Base-by-base conservation (phyloP, 441 rosid species). In the Croton laevigatus region DNA sequence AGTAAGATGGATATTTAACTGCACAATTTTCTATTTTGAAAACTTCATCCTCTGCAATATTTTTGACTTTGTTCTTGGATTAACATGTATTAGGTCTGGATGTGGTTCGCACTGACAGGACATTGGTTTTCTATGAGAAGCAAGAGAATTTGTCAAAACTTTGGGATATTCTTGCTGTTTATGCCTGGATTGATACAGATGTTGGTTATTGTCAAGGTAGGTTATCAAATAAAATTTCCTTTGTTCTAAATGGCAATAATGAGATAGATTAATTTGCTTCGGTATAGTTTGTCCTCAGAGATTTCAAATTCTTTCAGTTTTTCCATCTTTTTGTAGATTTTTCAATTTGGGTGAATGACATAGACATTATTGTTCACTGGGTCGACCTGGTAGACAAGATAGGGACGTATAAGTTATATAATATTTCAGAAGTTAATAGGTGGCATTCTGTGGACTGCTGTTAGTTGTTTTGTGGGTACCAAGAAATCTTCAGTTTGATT, bases 161-260 rank as follows among this genome's bases (percentile, higher is more conserved):
- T 55, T 91, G 96, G 99, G 98, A 94, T 80, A 82, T 94, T 81
- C 90, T 94, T 16, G 86, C 94, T 75, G 91, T 92, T 73, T 94
- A 92, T 82, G 94, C 99, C 52, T 90, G 99, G 97, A 76, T 92
- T 65, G 99, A 90, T 75, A 83, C 77, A 27, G 97, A 94, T 77
- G 94, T 94, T 22, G 97, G 98, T 61, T 94, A 94, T 71, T 84
- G 97, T 83, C 99, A 94, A 88, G 98, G 98, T 93, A 71, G 19
- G 70, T 78, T 14, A 51, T 60, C 71, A n/a, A 27, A 71, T 62
- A 36, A 58, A 64, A 17, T 40, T 73, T 20, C 58, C 58, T 71
- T 61, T 34, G 37, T 22, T 13, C 1, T 40, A 10, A 48, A 48
- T 13, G 36, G 22, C 3, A 32, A 32, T 49, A 6, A 32, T 16